A percentile compares a stretch with the other conserved stretches of the same genome.
Evolutionary conservation across 2,329 filamentous ascomycete species (phyloP).

Genomic region (Metarhizium album): DNA sequence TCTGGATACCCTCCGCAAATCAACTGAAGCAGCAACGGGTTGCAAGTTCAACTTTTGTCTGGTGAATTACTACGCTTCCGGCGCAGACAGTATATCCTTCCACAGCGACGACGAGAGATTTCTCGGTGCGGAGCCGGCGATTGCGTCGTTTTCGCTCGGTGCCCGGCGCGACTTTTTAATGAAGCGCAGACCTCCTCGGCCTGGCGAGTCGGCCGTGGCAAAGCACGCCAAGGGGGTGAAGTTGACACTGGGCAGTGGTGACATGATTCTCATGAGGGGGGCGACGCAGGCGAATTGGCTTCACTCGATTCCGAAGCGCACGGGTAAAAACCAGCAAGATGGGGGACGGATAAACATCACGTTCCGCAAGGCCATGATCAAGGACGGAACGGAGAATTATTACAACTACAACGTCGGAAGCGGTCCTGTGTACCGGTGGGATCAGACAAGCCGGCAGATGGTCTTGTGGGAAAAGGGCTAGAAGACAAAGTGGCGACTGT

Average conservation of each 20-base stretch:
- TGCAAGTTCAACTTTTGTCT: constrained; percentile 67
- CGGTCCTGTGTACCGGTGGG: constrained; percentile 60
- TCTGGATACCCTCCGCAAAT: constrained; percentile 49
- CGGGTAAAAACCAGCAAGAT: constrained; percentile 50
- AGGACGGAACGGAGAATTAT: constrained; percentile 69
- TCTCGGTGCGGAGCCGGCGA: constrained; percentile 56
- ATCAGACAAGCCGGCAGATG: constrained; percentile 42
- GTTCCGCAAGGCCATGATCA: constrained; percentile 60
- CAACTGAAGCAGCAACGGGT: constrained; percentile 56
- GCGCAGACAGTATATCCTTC: constrained; percentile 66
- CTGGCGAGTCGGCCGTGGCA: constrained; percentile 15
- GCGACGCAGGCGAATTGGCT: constrained; percentile 67
- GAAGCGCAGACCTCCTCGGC: constrained; percentile 58
- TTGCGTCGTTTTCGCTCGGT: constrained; percentile 66
- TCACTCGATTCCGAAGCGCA: constrained; percentile 67
- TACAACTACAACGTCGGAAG: constrained; percentile 73
- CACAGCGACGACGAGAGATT: constrained; percentile 76
- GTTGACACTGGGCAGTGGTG: constrained; percentile 50
- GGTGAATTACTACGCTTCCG: constrained; percentile 75
- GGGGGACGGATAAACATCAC: constrained; percentile 67
- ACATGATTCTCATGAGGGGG: constrained; percentile 72
- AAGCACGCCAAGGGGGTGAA: constrained; percentile 32
- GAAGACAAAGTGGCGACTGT: not conserved
- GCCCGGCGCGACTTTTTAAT: constrained; percentile 64
- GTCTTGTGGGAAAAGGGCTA: constrained; percentile 21